Conservation (phyloP, 306 rosid genomes). For the Sicyos baderoa region DNA sequence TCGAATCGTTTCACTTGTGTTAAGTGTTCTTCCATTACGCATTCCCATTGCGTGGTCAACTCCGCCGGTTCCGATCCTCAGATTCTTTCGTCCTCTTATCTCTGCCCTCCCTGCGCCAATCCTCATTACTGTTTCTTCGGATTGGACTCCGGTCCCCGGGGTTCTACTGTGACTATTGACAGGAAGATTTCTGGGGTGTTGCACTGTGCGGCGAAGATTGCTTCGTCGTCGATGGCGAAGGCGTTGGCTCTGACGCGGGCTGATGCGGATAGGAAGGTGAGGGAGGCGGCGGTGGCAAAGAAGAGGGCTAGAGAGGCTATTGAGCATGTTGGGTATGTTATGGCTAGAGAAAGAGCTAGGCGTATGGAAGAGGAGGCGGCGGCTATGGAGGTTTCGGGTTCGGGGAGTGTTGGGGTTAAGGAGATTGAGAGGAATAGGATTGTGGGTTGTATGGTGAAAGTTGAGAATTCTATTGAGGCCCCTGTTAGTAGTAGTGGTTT, state of each 20-base stretch:
- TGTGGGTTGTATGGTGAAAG: slow-evolving; percentile 15
- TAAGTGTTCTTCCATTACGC: slow-evolving; percentile 68
- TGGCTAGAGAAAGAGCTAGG: slow-evolving; percentile 25
- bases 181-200: slow-evolving; percentile 29
- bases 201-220: slow-evolving; percentile 60
- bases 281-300: slow-evolving; percentile 46
- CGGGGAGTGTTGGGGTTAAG: slow-evolving; percentile 23
- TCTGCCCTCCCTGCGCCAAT: slow-evolving; percentile 58
- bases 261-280: slow-evolving; percentile 42
- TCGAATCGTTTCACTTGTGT: slow-evolving; percentile 39
- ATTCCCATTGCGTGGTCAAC: slow-evolving; percentile 50
- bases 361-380: slow-evolving; percentile 27
- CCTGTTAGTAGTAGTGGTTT: not conserved
- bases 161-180: slow-evolving; percentile 29
- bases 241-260: slow-evolving; percentile 25
- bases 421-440: slow-evolving; percentile 23
- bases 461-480: not conserved
- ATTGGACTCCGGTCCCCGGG: slow-evolving; percentile 12
- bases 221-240: slow-evolving; percentile 36
- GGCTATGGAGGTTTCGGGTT: slow-evolving; percentile 29
- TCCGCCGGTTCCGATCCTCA: slow-evolving; percentile 19
- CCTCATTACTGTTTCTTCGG: slow-evolving; percentile 52
- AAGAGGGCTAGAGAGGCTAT: slow-evolving; percentile 58
- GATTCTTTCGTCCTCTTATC: slow-evolving; percentile 19
- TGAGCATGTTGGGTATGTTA: slow-evolving; percentile 26